Evolutionary conservation across 208 protist species (phyloP).

Genomic region (Endotrypanum monterogeii): DNA sequence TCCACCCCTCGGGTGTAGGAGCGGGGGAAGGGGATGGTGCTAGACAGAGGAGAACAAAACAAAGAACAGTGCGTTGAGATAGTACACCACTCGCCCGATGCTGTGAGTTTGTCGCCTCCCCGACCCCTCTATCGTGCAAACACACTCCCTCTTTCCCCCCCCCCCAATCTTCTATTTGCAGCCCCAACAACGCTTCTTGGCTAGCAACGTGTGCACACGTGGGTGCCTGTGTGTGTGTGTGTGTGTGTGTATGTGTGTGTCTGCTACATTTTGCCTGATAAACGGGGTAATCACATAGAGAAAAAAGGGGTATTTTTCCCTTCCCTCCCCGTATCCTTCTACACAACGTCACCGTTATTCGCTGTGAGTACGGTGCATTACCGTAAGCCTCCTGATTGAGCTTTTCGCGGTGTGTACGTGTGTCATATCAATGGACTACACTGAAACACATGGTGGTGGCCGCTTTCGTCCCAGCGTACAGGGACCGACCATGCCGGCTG

Average conservation of each 20-base stretch:
- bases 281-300: neutral
- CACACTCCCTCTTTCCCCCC: neutral
- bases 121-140: neutral
- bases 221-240: conserved; percentile 1
- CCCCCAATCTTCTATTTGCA: neutral
- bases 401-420: neutral
- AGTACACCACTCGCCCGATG: neutral
- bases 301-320: neutral
- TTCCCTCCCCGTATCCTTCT: neutral
- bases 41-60: neutral
- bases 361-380: neutral
- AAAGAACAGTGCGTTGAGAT: neutral
- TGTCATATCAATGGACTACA: conserved; percentile 1
- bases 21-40: no score
- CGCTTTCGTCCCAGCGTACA: conserved; percentile 4
- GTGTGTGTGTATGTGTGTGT: conserved; percentile 1
- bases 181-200: neutral
- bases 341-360: neutral
- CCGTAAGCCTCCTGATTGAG: neutral
- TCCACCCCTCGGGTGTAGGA: no score
- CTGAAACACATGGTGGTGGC: conserved; percentile 3
- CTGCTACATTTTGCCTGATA: neutral
- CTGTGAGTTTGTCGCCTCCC: neutral
- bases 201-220: neutral
- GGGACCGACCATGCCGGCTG: neutral